Base-by-base conservation (phyloP, 1,139 yeast species). In the Yarrowia galli region DNA sequence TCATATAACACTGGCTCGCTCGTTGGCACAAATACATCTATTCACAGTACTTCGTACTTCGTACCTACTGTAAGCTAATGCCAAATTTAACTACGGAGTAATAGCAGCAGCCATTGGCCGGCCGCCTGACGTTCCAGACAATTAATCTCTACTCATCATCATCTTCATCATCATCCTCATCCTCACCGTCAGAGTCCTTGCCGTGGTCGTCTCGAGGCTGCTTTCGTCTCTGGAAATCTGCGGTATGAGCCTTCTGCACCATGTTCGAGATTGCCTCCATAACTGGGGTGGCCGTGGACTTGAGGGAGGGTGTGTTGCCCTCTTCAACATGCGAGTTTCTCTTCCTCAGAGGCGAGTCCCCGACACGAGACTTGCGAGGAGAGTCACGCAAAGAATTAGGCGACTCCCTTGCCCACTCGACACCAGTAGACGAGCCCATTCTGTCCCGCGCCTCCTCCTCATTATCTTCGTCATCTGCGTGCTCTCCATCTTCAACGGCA, bases 221-320 rank as follows among this genome's bases (percentile, higher is more conserved):
- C 46, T 81, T 84, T 68, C 87, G 80, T 71, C 96, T 83, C 78
- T 92, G 97, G 82, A 92, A 92, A 79, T 92, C 98, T 74, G 89
- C 89, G 46, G 92, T 88, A 75, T 92, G 98, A 0, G 98, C 98
- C 75, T 83, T 84, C 36, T 89, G 88, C 72, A 92, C 81, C 0
- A 86, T 85, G 67, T 83, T 84, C n/a, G 89, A 82, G 23, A 91
- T 80, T 48, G 83, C 81, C 64, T 79, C 80, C 65, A 85, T 77
- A 4, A 82, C 77, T 2, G 81, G 79, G 9, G 82, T 72, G 13
- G 78, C 77, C 23, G 71, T 46, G 28, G 69, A 53, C 43, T 64
- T 68, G 49, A 71, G 69, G 18, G 67, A 68, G 18, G 69, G 40
- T 5, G 68, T 35, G 28, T 68, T 71, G 25, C 69, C 69, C 18